A percentile compares a stretch with the other conserved stretches of the same genome.
These are phyloP conservation scores for Fraxinus albicans DNA, from an alignment of 305 asterid genomes.

Conservation along the genomic window DNA sequence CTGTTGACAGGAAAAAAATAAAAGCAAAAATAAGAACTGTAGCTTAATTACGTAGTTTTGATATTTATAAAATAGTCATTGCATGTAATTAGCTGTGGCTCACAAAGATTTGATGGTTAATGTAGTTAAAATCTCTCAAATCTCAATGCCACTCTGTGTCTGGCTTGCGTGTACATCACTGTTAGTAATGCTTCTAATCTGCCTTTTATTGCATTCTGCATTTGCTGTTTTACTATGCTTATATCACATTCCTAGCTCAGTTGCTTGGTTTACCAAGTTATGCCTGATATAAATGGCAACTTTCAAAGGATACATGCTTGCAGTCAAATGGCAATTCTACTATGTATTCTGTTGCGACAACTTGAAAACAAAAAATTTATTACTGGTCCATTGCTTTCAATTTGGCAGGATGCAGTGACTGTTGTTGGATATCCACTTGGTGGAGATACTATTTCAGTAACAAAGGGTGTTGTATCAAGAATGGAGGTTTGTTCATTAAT, in stretches of 20 bases:
- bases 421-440: conserved; percentile 97
- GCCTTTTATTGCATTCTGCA: not conserved
- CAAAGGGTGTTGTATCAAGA: conserved; percentile 93
- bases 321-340: conserved; percentile 3
- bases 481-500: conserved; percentile 65
- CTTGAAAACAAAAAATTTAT: not conserved
- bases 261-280: conserved; percentile 5
- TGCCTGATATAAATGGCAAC: not conserved
- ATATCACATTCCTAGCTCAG: conserved; percentile 11
- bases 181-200: not conserved
- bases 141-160: conserved; percentile 6
- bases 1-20: not conserved
- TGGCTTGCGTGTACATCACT: not conserved
- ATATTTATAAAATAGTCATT: not conserved
- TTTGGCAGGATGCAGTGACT: conserved; percentile 78
- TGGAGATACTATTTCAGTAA: conserved; percentile 94
- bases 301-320: conserved; percentile 10
- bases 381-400: conserved; percentile 16
- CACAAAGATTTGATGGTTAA: not conserved
- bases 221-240: not conserved
- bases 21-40: not conserved
- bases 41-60: not conserved
- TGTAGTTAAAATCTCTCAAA: not conserved
- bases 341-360: conserved; percentile 2
- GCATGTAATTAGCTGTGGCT: not conserved